These are phyloP conservation scores for Volutella citrinella DNA, from an alignment of 2,329 filamentous ascomycete species.

Conservation along the genomic window DNA sequence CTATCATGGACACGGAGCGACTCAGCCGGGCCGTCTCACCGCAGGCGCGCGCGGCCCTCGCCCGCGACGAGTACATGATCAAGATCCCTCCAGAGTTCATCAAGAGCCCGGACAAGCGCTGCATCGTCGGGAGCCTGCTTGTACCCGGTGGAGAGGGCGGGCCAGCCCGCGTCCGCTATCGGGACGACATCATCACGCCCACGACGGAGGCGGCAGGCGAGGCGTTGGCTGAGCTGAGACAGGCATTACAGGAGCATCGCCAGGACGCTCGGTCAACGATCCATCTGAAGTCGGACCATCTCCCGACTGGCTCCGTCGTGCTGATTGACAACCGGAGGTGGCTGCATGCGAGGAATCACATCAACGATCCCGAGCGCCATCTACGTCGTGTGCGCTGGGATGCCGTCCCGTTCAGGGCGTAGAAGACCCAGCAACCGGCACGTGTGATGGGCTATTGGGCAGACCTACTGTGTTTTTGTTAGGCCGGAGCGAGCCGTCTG, in stretches of 20 bases:
- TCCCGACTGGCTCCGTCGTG: conserved; percentile 28
- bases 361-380: conserved; percentile 32
- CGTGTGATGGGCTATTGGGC: no score
- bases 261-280: conserved; percentile 13
- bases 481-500: no score
- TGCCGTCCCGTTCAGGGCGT: conserved; percentile 28
- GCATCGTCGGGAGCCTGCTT: conserved; percentile 24
- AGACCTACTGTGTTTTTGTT: no score
- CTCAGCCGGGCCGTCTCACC: conserved; percentile 25
- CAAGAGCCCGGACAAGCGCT: conserved; percentile 17
- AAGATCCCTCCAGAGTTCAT: conserved; percentile 33
- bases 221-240: conserved; percentile 25
- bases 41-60: conserved; percentile 18
- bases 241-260: conserved; percentile 12
- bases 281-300: conserved; percentile 23
- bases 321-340: conserved; percentile 34
- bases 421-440: no score
- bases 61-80: conserved; percentile 29
- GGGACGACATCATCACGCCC: conserved; percentile 30
- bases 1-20: conserved; percentile 32
- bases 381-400: conserved; percentile 35
- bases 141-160: conserved; percentile 1
- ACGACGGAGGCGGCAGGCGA: conserved; percentile 17
- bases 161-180: conserved; percentile 26
- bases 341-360: conserved; percentile 31